Evolutionary conservation across 2,329 filamentous ascomycete species (phyloP).

Genomic region (Aspergillus oerlinghausenensis): DNA sequence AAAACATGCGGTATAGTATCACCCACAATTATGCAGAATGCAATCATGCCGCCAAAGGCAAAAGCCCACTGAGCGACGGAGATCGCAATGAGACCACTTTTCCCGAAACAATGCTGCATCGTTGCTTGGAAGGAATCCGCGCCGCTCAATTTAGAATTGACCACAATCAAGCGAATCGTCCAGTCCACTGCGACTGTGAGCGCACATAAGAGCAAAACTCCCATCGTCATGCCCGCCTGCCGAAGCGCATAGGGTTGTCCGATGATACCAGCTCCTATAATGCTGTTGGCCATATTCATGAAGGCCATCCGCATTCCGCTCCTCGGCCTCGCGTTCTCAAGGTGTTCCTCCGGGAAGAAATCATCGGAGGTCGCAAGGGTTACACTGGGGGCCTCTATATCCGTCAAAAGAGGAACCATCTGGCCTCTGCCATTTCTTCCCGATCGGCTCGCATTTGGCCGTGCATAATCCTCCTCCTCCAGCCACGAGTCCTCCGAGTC

Average conservation of each 20-base stretch:
- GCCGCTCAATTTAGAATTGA: constrained; percentile 95
- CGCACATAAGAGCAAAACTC: constrained; percentile 69
- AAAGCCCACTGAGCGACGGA: constrained; percentile 94
- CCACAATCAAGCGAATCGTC: constrained; percentile 95
- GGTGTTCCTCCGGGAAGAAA: constrained; percentile 54
- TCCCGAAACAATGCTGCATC: constrained; percentile 91
- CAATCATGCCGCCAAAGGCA: constrained; percentile 97
- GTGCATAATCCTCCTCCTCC: constrained; percentile 59
- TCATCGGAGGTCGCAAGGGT: constrained; percentile 62
- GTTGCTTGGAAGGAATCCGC: constrained; percentile 93
- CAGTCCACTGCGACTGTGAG: constrained; percentile 89
- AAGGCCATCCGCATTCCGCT: constrained; percentile 84
- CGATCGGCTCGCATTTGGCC: constrained; percentile 35
- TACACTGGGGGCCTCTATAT: constrained; percentile 75
- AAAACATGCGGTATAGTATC: constrained; percentile 94
- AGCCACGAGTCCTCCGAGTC: constrained; percentile 39
- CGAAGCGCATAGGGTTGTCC: constrained; percentile 93
- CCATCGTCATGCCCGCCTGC: constrained; percentile 81
- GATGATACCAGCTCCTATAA: constrained; percentile 73
- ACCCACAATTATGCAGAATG: constrained; percentile 94
- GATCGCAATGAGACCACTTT: constrained; percentile 81
- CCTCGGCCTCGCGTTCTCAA: constrained; percentile 67
- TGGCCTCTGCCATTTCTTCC: constrained; percentile 44
- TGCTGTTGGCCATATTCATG: constrained; percentile 99
- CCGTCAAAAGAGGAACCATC: constrained; percentile 67